These are phyloP conservation scores for Stemphylium lycopersici DNA, from an alignment of 2,329 filamentous ascomycete species.

Conservation along the genomic window DNA sequence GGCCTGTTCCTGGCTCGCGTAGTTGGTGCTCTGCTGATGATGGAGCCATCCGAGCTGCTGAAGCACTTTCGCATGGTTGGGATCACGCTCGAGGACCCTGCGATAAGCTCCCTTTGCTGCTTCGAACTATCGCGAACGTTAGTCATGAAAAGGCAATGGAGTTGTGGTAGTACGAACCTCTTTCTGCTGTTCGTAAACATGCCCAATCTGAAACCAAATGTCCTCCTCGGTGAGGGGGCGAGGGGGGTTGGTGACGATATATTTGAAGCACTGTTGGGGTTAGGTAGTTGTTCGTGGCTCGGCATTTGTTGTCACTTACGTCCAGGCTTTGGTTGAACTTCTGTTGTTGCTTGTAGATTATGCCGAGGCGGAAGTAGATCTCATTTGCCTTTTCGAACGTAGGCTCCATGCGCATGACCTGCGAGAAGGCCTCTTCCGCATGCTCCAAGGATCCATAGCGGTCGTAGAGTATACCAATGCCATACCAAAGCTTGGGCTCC, in stretches of 20 bases:
- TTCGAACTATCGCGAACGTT: conserved; percentile 72
- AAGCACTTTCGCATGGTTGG: conserved; percentile 95
- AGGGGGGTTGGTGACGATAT: conserved; percentile 92
- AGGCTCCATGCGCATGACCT: conserved; percentile 98
- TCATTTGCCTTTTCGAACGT: conserved; percentile 99
- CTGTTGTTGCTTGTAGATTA: conserved; percentile 98
- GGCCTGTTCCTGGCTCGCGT: conserved; percentile 90
- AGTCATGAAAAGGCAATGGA: conserved; percentile 16
- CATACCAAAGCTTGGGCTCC: conserved; percentile 98
- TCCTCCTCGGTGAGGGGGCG: conserved; percentile 94
- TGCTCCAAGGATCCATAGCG: conserved; percentile 95
- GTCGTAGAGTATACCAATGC: conserved; percentile 96
- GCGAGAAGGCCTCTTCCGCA: conserved; percentile 95
- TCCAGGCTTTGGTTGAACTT: conserved; percentile 93
- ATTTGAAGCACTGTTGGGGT: conserved; percentile 88
- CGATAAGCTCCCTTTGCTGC: conserved; percentile 90
- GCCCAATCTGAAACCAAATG: conserved; percentile 99
- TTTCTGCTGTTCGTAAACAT: conserved; percentile 98
- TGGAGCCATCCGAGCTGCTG: conserved; percentile 98
- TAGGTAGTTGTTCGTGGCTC: conserved; percentile 6
- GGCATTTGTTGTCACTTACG: conserved; percentile 56
- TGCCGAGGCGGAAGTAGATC: conserved; percentile 98
- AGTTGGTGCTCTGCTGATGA: conserved; percentile 92
- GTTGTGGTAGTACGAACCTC: conserved; percentile 71
- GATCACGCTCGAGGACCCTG: conserved; percentile 90